These are phyloP conservation scores for Draba incana DNA, from an alignment of 345 rosid species.

Conservation along the genomic window DNA sequence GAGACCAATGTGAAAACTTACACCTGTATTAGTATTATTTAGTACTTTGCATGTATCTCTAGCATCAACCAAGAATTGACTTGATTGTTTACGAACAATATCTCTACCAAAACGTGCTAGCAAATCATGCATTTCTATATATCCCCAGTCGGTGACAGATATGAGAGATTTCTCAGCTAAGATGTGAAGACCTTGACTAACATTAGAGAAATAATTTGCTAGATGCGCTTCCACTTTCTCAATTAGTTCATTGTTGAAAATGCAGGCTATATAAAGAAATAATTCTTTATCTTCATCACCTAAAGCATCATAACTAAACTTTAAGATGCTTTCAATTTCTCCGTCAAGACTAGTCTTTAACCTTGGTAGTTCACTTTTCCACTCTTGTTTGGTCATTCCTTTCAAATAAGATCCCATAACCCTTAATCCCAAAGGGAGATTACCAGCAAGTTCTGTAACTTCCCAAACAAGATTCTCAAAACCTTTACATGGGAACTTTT, in stretches of 20 bases:
- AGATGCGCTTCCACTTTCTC: too few species aligned
- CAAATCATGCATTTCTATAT: conserved; percentile 37
- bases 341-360: conserved; percentile 21
- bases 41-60: conserved; percentile 33
- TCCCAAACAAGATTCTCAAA: conserved; percentile 10
- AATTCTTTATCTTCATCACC: too few species aligned
- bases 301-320: conserved; percentile 27
- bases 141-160: too few species aligned
- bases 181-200: too few species aligned
- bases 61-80: conserved; percentile 32
- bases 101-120: conserved; percentile 35
- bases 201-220: too few species aligned
- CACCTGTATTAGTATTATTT: background rate
- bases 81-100: conserved; percentile 33
- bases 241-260: too few species aligned
- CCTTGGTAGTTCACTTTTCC: conserved; percentile 35
- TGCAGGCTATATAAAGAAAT: too few species aligned
- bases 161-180: too few species aligned
- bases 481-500: background rate
- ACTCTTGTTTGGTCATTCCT: background rate
- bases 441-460: conserved; percentile 22
- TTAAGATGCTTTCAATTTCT: conserved; percentile 21
- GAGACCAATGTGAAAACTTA: conserved; percentile 15
- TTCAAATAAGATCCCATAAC: conserved; percentile 37
- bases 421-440: conserved; percentile 43